Evolutionary conservation across 2,329 filamentous ascomycete genomes (phyloP).

Genomic region (Pyrenochaeta sp.): DNA sequence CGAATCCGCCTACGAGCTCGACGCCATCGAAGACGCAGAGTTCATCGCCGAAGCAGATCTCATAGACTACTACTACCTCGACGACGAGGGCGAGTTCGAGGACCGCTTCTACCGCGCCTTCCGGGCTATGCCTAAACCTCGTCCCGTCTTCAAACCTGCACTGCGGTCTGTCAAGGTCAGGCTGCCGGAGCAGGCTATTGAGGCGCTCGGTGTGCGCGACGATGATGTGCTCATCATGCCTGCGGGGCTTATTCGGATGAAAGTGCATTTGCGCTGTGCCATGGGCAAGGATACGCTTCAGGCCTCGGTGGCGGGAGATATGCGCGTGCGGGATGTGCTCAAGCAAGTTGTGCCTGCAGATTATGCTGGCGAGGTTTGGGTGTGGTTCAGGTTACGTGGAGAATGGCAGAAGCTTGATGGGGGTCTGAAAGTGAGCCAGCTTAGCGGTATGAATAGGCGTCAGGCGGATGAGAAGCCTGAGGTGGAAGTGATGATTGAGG

Average conservation of each 20-base stretch:
- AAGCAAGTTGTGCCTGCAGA: slow-evolving; percentile 11
- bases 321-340: slow-evolving; percentile 19
- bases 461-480: slow-evolving; percentile 8
- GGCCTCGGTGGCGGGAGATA: slow-evolving; percentile 12
- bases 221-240: slow-evolving; percentile 17
- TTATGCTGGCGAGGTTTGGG: background rate
- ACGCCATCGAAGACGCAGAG: too few species aligned
- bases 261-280: slow-evolving; percentile 4
- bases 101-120: too few species aligned
- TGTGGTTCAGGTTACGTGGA: slow-evolving; percentile 13
- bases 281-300: slow-evolving; percentile 1
- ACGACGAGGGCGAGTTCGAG: too few species aligned
- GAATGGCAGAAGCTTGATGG: slow-evolving; percentile 15
- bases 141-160: background rate
- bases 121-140: too few species aligned
- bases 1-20: too few species aligned
- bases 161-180: background rate
- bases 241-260: slow-evolving; percentile 2
- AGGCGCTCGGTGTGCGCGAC: background rate
- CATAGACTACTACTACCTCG: too few species aligned
- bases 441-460: slow-evolving; percentile 7
- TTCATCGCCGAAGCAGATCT: too few species aligned
- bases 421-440: slow-evolving; percentile 6
- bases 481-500: slow-evolving; percentile 12
- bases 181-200: background rate